Conservation (phyloP, 1,139 yeast species). For the Magnusiomyces clavatus region DNA sequence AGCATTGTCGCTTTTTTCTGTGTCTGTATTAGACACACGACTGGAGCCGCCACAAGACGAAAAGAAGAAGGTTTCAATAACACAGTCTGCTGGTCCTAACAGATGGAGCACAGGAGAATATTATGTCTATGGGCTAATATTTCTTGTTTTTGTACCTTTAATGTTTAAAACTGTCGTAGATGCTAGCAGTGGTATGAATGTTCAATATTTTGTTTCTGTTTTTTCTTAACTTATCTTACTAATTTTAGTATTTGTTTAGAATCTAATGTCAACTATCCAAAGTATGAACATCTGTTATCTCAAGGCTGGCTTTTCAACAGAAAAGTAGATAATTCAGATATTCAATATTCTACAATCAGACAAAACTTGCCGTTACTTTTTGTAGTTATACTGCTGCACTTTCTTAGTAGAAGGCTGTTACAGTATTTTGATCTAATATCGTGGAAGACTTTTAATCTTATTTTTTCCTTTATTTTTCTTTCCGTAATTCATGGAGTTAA, state of each 20-base stretch:
- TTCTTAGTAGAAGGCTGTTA: slow-evolving; percentile 37
- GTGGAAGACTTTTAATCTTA: slow-evolving; percentile 48
- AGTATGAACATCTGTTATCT: slow-evolving; percentile 61
- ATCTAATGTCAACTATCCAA: slow-evolving; percentile 65
- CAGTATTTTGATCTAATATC: slow-evolving; percentile 17
- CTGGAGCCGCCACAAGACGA: slow-evolving; percentile 48
- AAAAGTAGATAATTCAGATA: slow-evolving; percentile 66
- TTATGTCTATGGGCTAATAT: slow-evolving; percentile 53
- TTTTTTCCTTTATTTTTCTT: slow-evolving; percentile 64
- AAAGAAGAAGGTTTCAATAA: slow-evolving; percentile 36
- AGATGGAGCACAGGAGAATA: slow-evolving; percentile 76
- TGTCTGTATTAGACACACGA: slow-evolving; percentile 73
- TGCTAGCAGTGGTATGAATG: slow-evolving; percentile 48
- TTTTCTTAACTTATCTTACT: background rate
- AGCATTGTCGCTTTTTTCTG: slow-evolving; percentile 40
- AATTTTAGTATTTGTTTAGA: slow-evolving; percentile 30
- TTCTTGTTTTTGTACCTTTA: slow-evolving; percentile 65
- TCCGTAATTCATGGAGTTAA: slow-evolving; percentile 76
- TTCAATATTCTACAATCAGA: slow-evolving; percentile 81
- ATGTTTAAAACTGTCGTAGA: slow-evolving; percentile 77
- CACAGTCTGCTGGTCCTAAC: slow-evolving; percentile 43
- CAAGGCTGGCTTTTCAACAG: slow-evolving; percentile 44
- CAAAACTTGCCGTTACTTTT: slow-evolving; percentile 61
- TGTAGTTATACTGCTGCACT: slow-evolving; percentile 49
- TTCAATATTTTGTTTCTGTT: background rate